Conservation (phyloP, 768 basidiomycete species). For the Gloeophyllum trabeum region DNA sequence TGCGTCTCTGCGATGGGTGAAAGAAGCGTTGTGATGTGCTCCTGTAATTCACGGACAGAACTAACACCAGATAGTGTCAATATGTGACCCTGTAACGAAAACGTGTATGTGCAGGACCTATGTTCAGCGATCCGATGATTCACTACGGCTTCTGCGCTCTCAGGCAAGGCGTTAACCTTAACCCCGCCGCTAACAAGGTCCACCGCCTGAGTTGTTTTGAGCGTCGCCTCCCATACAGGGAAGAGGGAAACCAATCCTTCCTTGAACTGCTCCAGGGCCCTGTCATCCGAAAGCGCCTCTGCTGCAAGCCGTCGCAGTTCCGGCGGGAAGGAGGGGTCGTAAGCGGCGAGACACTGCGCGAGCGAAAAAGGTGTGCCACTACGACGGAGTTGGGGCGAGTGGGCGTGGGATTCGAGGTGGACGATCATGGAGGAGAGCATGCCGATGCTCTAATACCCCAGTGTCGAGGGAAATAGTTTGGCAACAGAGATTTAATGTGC, state of each 20-base stretch:
- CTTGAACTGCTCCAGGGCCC: slow-evolving; percentile 34
- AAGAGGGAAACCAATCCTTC: slow-evolving; percentile 40
- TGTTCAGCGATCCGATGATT: slow-evolving; percentile 62
- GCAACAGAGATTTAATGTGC: slow-evolving; percentile 6
- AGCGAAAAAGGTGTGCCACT: slow-evolving; percentile 45
- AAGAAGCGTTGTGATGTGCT: slow-evolving; percentile 31
- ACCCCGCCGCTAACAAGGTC: slow-evolving; percentile 58
- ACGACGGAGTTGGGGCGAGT: slow-evolving; percentile 35
- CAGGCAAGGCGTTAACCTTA: slow-evolving; percentile 74
- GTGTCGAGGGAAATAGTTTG: too few relatives aligned
- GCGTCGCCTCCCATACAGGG: slow-evolving; percentile 28
- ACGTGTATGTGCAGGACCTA: slow-evolving; percentile 23
- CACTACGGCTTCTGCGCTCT: slow-evolving; percentile 54
- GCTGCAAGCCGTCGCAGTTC: slow-evolving; percentile 35
- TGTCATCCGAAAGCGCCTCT: slow-evolving; percentile 33
- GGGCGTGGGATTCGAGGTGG: slow-evolving; percentile 58
- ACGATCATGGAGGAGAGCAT: slow-evolving; percentile 65
- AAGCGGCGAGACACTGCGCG: slow-evolving; percentile 55
- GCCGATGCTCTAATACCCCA: slow-evolving; percentile 60
- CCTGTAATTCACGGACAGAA: slow-evolving; percentile 22
- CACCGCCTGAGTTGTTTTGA: slow-evolving; percentile 69
- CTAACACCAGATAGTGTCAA: neutral
- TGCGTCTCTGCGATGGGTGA: slow-evolving; percentile 33
- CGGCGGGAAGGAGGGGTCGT: slow-evolving; percentile 43
- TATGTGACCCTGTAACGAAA: neutral